Base-by-base conservation (phyloP, 2,329 filamentous ascomycete genomes). In the Tolypocladium pustulatum region DNA sequence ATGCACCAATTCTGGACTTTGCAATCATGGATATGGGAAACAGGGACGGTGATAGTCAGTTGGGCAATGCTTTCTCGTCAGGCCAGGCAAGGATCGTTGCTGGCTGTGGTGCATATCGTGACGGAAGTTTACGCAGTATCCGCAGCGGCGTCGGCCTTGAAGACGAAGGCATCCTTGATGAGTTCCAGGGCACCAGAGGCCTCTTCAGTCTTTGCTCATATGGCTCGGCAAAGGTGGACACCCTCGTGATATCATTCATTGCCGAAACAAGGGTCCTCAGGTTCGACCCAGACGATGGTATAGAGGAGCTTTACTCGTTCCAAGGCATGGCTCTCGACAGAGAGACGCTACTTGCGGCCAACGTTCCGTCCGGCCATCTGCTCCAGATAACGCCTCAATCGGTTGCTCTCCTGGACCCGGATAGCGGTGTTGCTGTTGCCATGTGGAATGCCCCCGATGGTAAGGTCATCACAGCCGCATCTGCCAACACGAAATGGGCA, bases 1-100 rank as follows among this genome's bases (percentile, higher is more conserved):
- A 97, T 65, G 91, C 89, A 0, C 94, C 94, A 0, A 89, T 99
- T 49, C 75, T 97, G 43, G 94, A 99, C 69, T 97, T 99, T 65
- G 87, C 89, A 1, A 85, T 99, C 20, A 96, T 97, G 91, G 94
- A 97, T 67, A 89, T 97, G 80, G 93, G 92, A 0, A 92, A 91
- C 65, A 81, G 90, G 58, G 87, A 90, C 60, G 87, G 87, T 27
- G 88, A 94, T 62, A 84, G 81, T 10, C 86, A 90, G 59, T 73
- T 78, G 22, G 88, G 87, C 3, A 95, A 94, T 66, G 90, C 94
- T 62, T 99, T 96, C 68, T 96, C 92, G 0, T 96, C 93, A 0
- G 94, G 94, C 0, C 93, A 99, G 73, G 92, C 94, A 53, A 84
- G 92, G 43, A 89, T 99, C 61, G 91, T 99, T 13, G 92, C 93